phyloP scores from a whole-genome alignment of 1,284 basidiomycete genomes.

The Jaminaea rosea region DNA sequence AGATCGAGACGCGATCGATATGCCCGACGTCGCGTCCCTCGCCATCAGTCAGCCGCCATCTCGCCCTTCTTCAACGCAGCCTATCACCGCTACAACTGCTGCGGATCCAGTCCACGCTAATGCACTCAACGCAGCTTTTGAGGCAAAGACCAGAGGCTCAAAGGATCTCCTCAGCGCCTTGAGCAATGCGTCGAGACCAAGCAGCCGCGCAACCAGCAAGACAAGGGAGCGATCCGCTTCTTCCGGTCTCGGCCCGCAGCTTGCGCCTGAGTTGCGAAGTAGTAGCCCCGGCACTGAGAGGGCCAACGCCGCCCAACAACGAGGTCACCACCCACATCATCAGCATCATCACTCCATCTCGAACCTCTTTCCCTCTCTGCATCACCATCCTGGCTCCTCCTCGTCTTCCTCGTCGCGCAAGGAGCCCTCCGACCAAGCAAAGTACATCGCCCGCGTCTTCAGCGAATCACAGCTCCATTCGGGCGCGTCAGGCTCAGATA shows the following conservation, averaged over 20 bases:
- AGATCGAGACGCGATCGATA: not conserved
- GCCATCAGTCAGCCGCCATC: not conserved
- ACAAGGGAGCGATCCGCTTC: not conserved
- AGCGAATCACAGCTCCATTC: no score
- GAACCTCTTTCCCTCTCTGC: no score
- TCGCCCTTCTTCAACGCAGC: not conserved
- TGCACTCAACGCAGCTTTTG: not conserved
- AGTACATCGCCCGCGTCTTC: constrained; percentile 8
- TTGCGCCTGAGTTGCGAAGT: not conserved
- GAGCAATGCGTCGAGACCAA: not conserved
- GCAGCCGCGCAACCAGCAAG: not conserved
- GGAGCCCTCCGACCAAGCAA: constrained; percentile 5
- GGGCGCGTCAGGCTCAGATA: no score
- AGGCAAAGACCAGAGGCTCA: not conserved
- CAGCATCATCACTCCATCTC: constrained; percentile 40
- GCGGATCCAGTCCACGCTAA: not conserved
- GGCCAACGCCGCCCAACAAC: no score
- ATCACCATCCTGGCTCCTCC: no score
- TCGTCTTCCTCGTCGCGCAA: no score
- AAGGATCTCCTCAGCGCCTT: constrained; percentile 1
- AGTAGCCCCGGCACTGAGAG: not conserved
- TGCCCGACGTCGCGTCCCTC: not conserved
- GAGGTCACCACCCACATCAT: constrained; percentile 45
- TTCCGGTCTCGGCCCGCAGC: no score
- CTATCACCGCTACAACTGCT: not conserved